phyloP scores from a whole-genome alignment of 148 eudicot genomes.

The Vaccinium myrtillus region DNA sequence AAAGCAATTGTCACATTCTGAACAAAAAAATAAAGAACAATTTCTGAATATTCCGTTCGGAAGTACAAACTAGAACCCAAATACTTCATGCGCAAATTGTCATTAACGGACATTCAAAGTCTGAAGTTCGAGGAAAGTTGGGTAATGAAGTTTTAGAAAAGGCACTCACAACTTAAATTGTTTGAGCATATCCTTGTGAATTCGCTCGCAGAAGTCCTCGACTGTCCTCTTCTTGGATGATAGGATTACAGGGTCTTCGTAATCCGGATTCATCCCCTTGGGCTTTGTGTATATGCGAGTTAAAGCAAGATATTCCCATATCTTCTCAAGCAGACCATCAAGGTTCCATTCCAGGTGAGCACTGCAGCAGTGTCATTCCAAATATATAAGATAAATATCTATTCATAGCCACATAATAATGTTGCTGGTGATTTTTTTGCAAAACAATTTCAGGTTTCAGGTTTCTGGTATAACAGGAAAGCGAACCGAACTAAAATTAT shows the following conservation, averaged over 20 bases:
- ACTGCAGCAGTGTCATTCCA: conserved; percentile 41
- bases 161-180: conserved; percentile 85
- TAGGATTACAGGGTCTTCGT: conserved; percentile 91
- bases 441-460: not conserved
- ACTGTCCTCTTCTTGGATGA: conserved; percentile 84
- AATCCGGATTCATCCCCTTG: conserved; percentile 99
- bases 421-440: not conserved
- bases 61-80: not conserved
- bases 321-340: conserved; percentile 92
- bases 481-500: not conserved
- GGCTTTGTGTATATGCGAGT: conserved; percentile 99
- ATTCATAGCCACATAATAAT: not conserved
- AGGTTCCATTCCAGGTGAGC: conserved; percentile 99
- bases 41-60: not conserved
- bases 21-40: not conserved
- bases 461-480: not conserved
- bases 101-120: not conserved
- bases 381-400: not conserved
- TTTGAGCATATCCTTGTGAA: conserved; percentile 96
- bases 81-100: not conserved
- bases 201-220: conserved; percentile 83
- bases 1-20: not conserved
- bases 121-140: not conserved
- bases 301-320: conserved; percentile 92
- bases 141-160: not conserved